Base-by-base conservation (phyloP, 169 alveolate species). In the Cryptosporidium muris region DNA sequence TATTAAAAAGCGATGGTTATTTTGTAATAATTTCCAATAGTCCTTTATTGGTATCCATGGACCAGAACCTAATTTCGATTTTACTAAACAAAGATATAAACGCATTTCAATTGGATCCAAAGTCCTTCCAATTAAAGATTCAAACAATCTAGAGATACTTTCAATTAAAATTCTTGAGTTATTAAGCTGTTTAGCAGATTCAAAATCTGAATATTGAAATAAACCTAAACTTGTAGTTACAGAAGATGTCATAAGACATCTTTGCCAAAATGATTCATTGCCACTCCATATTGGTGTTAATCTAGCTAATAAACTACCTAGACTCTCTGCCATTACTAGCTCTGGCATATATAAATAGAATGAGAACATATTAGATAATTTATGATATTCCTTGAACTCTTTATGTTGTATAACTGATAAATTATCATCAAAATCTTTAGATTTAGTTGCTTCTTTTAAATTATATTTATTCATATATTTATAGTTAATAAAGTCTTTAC, bases 291-390 rank as follows among this genome's bases (percentile, higher is more conserved):
- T 66, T n/a, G 85, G 54, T 8, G 64, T 5, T 48, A 74, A 48
- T 58, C 85, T 74, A 14, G 85, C 40, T 16, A 74, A 8, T 11
- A 74, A 66, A 4, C 74, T 58, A 34, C 60, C 85, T 25, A 74
- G 42, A 8, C 74, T 58, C 40, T 74, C 64, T 9, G 60, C 68
- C 54, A 58, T 36, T 45, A 74, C 67, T 9, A 74, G 40, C 34
- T 74, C 85, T 16, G 85, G 85, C 53, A 74, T 16, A 49, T 74
- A 74, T 43, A 74, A 49, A 49, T 74, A 63, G 60, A 74, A 74
- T 52, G 54, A 47, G 4, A 58, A 25, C 25, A 25, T 25, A 25
- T 25, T 25, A 25, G 25, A 25, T 25, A 25, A 25, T 25, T 25
- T 0, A 25, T 25, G 25, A 25, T 25, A 25, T 25, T 25, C 25